phyloP scores from a whole-genome alignment of 495 filamentous ascomycete genomes.

The Aspergillus mulundensis region DNA sequence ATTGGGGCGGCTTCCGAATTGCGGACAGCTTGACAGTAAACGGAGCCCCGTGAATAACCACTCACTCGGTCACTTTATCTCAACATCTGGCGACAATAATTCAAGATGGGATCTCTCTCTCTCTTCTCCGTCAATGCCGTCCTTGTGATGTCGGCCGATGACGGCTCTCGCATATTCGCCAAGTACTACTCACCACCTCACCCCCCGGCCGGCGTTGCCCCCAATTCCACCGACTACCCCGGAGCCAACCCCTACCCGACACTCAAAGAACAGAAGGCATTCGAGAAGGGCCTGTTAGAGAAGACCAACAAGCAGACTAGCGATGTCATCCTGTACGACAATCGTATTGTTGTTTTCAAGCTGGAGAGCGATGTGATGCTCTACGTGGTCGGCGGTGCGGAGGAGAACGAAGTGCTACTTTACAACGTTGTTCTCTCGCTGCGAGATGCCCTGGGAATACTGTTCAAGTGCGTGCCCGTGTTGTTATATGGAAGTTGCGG shows the following conservation, averaged over 20 bases:
- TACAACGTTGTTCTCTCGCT: slow-evolving; percentile 89
- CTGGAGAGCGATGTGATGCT: slow-evolving; percentile 96
- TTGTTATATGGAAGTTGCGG: neutral
- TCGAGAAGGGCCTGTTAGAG: slow-evolving; percentile 91
- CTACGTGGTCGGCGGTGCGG: slow-evolving; percentile 85
- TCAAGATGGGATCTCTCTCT: slow-evolving; percentile 57
- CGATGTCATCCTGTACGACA: slow-evolving; percentile 96
- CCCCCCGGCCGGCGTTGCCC: slow-evolving; percentile 51
- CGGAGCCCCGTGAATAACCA: slow-evolving; percentile 1
- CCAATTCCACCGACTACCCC: slow-evolving; percentile 52
- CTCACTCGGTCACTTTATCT: slow-evolving; percentile 3
- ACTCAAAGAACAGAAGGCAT: slow-evolving; percentile 86
- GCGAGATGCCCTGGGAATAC: slow-evolving; percentile 80
- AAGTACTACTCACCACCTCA: slow-evolving; percentile 95
- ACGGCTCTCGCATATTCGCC: slow-evolving; percentile 83
- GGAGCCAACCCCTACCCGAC: slow-evolving; percentile 80
- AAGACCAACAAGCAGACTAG: slow-evolving; percentile 95
- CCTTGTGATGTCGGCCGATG: slow-evolving; percentile 82
- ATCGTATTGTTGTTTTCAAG: slow-evolving; percentile 94
- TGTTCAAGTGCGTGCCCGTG: slow-evolving; percentile 71
- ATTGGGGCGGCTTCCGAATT: slow-evolving; percentile 32
- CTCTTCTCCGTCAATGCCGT: slow-evolving; percentile 92
- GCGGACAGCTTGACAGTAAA: slow-evolving; percentile 41
- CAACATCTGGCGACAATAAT: slow-evolving; percentile 8
- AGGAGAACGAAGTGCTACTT: slow-evolving; percentile 95